Conservation (phyloP, 371 early-diverging fungal genomes). For the Lichtheimia hyalospora region DNA sequence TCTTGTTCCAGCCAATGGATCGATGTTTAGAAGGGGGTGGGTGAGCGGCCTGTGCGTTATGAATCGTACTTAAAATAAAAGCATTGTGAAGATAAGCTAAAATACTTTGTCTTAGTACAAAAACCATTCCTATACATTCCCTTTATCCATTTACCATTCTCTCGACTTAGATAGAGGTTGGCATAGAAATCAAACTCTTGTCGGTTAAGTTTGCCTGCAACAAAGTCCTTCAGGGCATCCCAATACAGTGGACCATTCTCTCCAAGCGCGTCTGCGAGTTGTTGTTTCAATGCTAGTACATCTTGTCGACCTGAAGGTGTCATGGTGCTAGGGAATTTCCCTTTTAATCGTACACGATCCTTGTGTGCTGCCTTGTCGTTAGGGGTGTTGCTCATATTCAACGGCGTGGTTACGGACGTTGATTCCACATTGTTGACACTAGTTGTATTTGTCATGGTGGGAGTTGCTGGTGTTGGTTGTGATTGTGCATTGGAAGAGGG, state of each 20-base stretch:
- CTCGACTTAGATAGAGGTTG: constrained; percentile 62
- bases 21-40: constrained; percentile 71
- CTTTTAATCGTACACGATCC: constrained; percentile 3
- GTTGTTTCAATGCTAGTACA: constrained; percentile 72
- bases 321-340: constrained; percentile 13
- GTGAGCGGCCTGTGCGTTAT: constrained; percentile 72
- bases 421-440: neutral
- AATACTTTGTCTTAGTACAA: neutral
- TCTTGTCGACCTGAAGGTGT: constrained; percentile 55
- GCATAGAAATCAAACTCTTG: constrained; percentile 83
- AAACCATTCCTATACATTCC: no score
- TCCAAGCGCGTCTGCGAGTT: constrained; percentile 77
- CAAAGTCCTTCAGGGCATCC: constrained; percentile 76
- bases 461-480: neutral
- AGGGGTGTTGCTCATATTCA: neutral
- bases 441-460: neutral
- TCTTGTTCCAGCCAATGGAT: constrained; percentile 64
- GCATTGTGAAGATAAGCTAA: constrained; percentile 76
- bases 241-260: constrained; percentile 80
- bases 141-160: constrained; percentile 46
- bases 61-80: constrained; percentile 77
- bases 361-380: neutral
- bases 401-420: neutral
- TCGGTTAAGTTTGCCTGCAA: constrained; percentile 73
- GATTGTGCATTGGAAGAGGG: neutral